Evolutionary conservation across 192 early-diverging fungal genomes (phyloP).

Genomic region (Dispira simplex): DNA sequence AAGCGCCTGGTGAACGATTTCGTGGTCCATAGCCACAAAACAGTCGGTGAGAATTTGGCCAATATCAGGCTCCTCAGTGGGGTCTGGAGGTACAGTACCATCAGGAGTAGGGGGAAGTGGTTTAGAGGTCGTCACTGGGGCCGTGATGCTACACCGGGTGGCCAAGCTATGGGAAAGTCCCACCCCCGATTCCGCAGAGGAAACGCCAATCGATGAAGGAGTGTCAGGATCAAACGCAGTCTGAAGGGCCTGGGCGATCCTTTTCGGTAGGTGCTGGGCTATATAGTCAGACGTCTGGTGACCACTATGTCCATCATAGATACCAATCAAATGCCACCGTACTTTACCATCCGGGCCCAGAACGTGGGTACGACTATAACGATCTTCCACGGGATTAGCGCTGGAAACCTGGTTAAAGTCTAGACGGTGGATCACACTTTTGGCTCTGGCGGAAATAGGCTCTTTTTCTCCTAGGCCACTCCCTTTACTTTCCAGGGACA

Average conservation of each 20-base stretch:
- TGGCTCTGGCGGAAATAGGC: not conserved
- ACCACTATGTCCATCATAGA: slow-evolving; percentile 6
- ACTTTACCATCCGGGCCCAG: not conserved
- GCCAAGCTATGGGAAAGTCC: too few relatives aligned
- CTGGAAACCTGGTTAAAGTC: slow-evolving; percentile 9
- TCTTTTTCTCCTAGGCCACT: not conserved
- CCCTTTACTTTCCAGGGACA: not conserved
- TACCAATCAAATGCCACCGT: slow-evolving; percentile 6
- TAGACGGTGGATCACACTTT: not conserved
- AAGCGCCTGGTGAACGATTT: slow-evolving; percentile 1
- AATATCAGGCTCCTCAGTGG: not conserved
- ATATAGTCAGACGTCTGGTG: slow-evolving; percentile 3
- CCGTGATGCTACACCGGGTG: too few relatives aligned
- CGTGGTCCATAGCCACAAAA: slow-evolving; percentile 4
- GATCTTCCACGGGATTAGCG: slow-evolving; percentile 6
- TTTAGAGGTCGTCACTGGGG: too few relatives aligned
- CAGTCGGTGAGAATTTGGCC: not conserved
- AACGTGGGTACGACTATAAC: slow-evolving; percentile 4
- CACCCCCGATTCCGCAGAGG: too few relatives aligned
- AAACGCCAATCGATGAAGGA: too few relatives aligned
- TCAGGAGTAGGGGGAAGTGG: too few relatives aligned
- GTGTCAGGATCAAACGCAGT: not conserved
- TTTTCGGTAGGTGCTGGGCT: not conserved
- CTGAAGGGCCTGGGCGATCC: not conserved
- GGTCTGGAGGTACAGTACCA: not conserved